These are phyloP conservation scores for Flaveria robusta DNA, from an alignment of 129 eudicot genomes.

Conservation along the genomic window DNA sequence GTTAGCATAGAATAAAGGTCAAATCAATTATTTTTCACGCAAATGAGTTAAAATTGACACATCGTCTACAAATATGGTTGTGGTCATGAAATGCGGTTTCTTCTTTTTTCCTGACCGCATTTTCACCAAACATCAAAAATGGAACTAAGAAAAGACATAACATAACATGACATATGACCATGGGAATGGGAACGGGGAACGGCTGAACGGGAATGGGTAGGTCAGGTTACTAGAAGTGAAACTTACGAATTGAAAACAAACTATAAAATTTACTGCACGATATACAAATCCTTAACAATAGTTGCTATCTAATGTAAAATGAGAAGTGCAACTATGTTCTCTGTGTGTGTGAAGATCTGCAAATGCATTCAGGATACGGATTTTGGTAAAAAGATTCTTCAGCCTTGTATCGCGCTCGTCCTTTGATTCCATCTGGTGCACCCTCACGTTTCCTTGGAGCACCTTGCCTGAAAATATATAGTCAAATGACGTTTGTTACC, in stretches of 20 bases:
- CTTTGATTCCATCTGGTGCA: slow-evolving; percentile 80
- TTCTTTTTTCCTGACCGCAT: background rate
- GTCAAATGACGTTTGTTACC: background rate
- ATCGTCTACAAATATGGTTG: background rate
- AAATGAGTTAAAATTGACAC: background rate
- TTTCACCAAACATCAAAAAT: background rate
- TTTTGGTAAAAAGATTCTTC: slow-evolving; percentile 94
- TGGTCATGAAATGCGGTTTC: background rate
- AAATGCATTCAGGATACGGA: slow-evolving; percentile 93
- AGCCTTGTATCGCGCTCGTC: slow-evolving; percentile 69
- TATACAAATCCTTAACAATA: slow-evolving; percentile 21
- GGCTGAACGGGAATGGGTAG: background rate
- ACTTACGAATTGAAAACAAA: background rate
- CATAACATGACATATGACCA: background rate
- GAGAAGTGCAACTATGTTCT: slow-evolving; percentile 10
- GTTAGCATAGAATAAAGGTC: background rate
- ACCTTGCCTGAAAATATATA: slow-evolving; percentile 61
- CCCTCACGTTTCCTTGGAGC: slow-evolving; percentile 77
- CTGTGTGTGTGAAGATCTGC: slow-evolving; percentile 34
- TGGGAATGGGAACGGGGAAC: background rate
- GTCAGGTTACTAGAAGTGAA: background rate
- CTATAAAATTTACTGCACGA: background rate
- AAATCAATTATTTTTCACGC: background rate
- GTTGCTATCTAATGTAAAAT: background rate
- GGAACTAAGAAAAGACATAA: background rate